Evolutionary conservation across 108 stramenopile species (phyloP).

Genomic region (Pseudonitzschia pungens): DNA sequence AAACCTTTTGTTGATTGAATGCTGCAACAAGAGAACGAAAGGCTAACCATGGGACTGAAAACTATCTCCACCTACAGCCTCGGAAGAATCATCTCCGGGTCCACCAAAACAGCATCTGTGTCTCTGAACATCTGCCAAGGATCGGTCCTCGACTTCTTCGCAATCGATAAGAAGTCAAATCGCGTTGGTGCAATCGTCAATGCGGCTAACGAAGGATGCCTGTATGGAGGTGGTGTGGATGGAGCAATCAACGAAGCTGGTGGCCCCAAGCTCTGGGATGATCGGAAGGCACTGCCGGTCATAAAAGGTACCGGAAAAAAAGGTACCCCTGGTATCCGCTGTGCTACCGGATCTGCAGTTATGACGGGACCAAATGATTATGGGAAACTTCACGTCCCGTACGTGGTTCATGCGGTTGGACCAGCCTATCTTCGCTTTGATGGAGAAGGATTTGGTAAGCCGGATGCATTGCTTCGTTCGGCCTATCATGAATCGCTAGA

Average conservation of each 20-base stretch:
- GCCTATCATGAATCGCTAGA: constrained; percentile 55
- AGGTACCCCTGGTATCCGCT: constrained; percentile 36
- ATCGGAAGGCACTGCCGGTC: constrained; percentile 51
- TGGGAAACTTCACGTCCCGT: constrained; percentile 45
- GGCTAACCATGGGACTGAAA: background rate
- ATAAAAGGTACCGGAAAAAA: background rate
- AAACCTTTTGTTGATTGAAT: too few species aligned
- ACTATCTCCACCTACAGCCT: constrained; percentile 6
- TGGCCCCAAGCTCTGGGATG: constrained; percentile 49
- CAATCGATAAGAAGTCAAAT: background rate
- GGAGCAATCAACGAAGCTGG: constrained; percentile 80
- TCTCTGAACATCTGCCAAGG: constrained; percentile 43
- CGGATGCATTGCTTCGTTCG: constrained; percentile 47
- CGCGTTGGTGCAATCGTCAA: constrained; percentile 76
- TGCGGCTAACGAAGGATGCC: constrained; percentile 78
- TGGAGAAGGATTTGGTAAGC: constrained; percentile 1
- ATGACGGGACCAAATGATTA: constrained; percentile 66
- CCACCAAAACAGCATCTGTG: background rate
- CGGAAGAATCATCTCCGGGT: background rate
- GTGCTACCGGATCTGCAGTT: constrained; percentile 64
- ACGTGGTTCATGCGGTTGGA: constrained; percentile 89
- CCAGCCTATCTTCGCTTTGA: constrained; percentile 58
- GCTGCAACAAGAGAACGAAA: too few species aligned
- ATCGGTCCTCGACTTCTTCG: constrained; percentile 46
- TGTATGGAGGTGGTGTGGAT: constrained; percentile 89